These are phyloP conservation scores for Teratosphaeria pseudoeucalypti DNA, from an alignment of 2,329 filamentous ascomycete genomes.

Conservation along the genomic window DNA sequence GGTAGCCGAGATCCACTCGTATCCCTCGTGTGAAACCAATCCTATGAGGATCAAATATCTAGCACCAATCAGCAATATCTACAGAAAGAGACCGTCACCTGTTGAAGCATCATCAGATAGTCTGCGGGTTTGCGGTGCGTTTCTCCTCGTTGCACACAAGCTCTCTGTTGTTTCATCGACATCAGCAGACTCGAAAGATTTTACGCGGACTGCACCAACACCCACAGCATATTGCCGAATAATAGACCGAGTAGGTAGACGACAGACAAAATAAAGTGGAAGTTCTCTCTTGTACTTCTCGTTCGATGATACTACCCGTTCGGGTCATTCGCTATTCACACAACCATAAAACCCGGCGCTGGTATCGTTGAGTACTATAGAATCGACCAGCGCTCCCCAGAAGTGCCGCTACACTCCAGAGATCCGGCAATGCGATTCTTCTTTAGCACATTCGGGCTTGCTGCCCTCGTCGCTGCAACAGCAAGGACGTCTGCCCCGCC, in stretches of 20 bases:
- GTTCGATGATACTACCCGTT: neutral
- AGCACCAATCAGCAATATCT: neutral
- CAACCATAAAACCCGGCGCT: neutral
- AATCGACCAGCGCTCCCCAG: neutral
- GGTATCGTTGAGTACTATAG: neutral
- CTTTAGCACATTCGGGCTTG: neutral
- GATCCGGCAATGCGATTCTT: neutral
- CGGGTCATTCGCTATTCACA: neutral
- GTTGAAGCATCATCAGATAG: neutral
- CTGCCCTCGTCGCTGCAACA: conserved; percentile 11
- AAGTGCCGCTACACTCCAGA: neutral
- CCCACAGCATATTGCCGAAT: neutral
- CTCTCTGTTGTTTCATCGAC: neutral
- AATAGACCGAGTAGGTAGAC: neutral
- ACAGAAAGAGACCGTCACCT: neutral
- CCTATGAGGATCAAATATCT: neutral
- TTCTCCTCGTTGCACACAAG: neutral
- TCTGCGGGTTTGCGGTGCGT: neutral
- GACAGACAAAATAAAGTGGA: neutral
- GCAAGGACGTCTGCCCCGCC: conserved; percentile 37
- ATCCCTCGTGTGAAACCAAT: neutral
- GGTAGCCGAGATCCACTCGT: too few relatives aligned
- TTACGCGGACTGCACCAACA: neutral
- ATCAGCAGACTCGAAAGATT: neutral
- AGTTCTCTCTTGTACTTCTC: neutral